phyloP scores from a whole-genome alignment of 805 yeast genomes.

The Candida takata region DNA sequence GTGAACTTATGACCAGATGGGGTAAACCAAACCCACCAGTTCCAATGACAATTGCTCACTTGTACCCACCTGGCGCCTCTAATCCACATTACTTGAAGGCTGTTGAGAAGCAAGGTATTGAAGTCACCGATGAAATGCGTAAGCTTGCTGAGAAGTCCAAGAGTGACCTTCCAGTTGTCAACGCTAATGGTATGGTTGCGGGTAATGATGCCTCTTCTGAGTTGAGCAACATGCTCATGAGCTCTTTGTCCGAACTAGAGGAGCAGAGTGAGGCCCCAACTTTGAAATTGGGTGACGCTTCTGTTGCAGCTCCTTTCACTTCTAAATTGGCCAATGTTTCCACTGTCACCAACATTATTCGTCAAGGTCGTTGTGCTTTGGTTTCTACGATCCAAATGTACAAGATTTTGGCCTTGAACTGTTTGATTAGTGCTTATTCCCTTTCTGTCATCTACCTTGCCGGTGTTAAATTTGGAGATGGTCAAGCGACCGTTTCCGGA shows the following conservation, averaged over 20 bases:
- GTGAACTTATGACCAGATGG: constrained; percentile 74
- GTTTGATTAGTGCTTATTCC: constrained; percentile 94
- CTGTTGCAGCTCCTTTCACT: constrained; percentile 98
- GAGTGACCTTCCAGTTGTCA: constrained; percentile 27
- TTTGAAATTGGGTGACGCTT: constrained; percentile 94
- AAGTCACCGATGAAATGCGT: constrained; percentile 67
- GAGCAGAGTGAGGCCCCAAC: constrained; percentile 81
- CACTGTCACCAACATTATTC: constrained; percentile 85
- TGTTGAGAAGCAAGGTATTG: constrained; percentile 76
- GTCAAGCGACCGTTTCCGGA: constrained; percentile 97
- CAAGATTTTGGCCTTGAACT: constrained; percentile 92
- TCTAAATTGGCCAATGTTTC: constrained; percentile 89
- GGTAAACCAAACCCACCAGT: constrained; percentile 76
- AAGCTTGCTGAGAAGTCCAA: constrained; percentile 48
- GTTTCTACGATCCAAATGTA: constrained; percentile 98
- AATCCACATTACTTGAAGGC: constrained; percentile 88
- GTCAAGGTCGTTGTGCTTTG: constrained; percentile 97
- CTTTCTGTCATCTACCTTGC: constrained; percentile 90
- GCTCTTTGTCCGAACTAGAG: constrained; percentile 45
- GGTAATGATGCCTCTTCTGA: constrained; percentile 32
- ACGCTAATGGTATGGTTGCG: constrained; percentile 23
- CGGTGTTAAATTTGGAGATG: constrained; percentile 97
- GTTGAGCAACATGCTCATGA: constrained; percentile 60
- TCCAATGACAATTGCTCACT: constrained; percentile 83
- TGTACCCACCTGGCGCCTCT: constrained; percentile 90